A percentile compares a stretch with the other conserved stretches of the same genome.
Evolutionary conservation across 208 protist genomes (phyloP).

Genomic region (Wallacemonas sp.): DNA sequence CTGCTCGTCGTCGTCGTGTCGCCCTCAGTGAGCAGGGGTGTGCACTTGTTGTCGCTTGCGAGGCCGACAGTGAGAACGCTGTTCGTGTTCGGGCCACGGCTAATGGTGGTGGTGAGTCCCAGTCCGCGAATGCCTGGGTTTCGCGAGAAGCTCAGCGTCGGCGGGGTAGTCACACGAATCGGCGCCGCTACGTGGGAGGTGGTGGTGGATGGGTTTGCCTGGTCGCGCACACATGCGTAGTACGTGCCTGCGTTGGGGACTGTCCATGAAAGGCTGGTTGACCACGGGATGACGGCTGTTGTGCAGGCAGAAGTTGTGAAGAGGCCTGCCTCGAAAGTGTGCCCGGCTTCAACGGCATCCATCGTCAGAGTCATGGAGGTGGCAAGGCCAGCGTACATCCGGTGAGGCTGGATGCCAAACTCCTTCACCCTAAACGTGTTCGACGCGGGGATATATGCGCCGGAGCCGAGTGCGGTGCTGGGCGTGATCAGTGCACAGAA

Average conservation of each 20-base stretch:
- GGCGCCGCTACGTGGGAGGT: conserved; percentile 26
- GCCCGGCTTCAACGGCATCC: conserved; percentile 22
- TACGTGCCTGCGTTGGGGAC: conserved; percentile 33
- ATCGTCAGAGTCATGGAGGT: conserved; percentile 52
- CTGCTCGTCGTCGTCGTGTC: conserved; percentile 26
- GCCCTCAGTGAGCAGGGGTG: conserved; percentile 20
- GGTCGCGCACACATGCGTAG: conserved; percentile 57
- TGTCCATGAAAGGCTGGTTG: conserved; percentile 17
- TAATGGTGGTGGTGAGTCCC: conserved; percentile 34
- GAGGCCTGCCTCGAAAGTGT: conserved; percentile 28
- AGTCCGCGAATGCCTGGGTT: conserved; percentile 42
- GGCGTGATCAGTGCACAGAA: conserved; percentile 38
- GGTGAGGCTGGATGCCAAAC: conserved; percentile 65
- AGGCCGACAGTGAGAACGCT: conserved; percentile 51
- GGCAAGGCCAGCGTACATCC: conserved; percentile 39
- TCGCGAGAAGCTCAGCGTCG: conserved; percentile 29
- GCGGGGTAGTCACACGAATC: conserved; percentile 36
- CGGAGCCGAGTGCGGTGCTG: conserved; percentile 7
- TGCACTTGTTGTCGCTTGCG: conserved; percentile 27
- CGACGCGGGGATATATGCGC: conserved; percentile 45
- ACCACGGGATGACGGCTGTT: conserved; percentile 7
- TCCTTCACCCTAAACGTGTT: conserved; percentile 34
- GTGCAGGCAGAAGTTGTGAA: conserved; percentile 21
- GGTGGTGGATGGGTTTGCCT: background rate
- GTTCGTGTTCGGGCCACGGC: conserved; percentile 11